Evolutionary conservation across 352 stramenopile species (phyloP), one percentile per base, ranked within the genome.

Genomic region (Phytophthora pistaciae): DNA sequence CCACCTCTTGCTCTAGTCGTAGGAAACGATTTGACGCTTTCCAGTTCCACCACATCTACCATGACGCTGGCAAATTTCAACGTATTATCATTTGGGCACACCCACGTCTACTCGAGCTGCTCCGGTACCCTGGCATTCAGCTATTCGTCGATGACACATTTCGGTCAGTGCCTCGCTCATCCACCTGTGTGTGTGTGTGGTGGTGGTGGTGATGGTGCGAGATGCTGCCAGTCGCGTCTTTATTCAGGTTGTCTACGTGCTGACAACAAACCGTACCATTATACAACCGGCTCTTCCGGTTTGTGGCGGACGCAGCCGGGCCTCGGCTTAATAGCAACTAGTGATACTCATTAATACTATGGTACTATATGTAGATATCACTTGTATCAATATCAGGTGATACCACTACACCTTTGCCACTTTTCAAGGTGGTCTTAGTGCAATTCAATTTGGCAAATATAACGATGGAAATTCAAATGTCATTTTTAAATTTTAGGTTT

Each of bases 31-130:
- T 27, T 23, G 46, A 29, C 25, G 6, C 36, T 60, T 60, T 60
- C 21, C 31, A 60, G 21, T 52, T 60, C 25, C 55, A 60, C 16
- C n/a, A 60, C 10, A 13, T 60, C 9, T 36, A 56, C 33, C 48
- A 50, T 36, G 33, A 52, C 0, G 55, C 10, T 20, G 2, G 18
- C 8, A 0, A 20, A 5, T 14, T 21, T 48, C 31, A 60, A 20
- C 5, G 55, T 31, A 8, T 23, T 21, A 50, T 50, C 13, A 8
- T 1, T 1, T 60, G 36, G 36, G 36, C 55, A 21, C 55, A 60
- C 36, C 9, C 36, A 1, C 31, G 55, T 4, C 36, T 60, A 7
- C n/a, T 52, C 4, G 55, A 50, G 23, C n/a, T 60, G 3, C 14
- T 52, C 2, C 23, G 44, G n/a, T 60, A 52, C 10, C 20, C 55